A percentile compares a stretch with the other conserved stretches of the same genome.
Evolutionary conservation across 306 rosid species (phyloP).

Genomic region (Luffa acutangula): DNA sequence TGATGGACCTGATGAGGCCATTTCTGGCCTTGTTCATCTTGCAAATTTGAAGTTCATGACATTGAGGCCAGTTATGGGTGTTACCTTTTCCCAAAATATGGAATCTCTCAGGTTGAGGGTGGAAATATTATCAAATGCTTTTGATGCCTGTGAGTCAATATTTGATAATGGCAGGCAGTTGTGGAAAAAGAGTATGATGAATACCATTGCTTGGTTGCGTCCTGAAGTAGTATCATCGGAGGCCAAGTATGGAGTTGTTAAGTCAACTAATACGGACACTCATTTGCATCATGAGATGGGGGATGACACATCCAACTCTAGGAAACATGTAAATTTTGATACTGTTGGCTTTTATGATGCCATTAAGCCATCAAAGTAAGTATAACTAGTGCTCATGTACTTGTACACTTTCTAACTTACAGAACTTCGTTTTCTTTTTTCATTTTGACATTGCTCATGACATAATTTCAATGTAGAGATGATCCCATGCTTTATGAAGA

Average conservation of each 20-base stretch:
- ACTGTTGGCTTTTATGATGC: slow-evolving; percentile 80
- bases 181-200: slow-evolving; percentile 91
- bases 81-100: slow-evolving; percentile 28
- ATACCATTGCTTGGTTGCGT: slow-evolving; percentile 77
- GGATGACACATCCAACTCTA: slow-evolving; percentile 19
- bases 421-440: not conserved
- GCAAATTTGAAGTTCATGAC: slow-evolving; percentile 62
- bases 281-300: slow-evolving; percentile 25
- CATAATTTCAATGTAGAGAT: slow-evolving; percentile 31
- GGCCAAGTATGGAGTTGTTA: slow-evolving; percentile 47
- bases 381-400: slow-evolving; percentile 13
- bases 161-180: slow-evolving; percentile 54
- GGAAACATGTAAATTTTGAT: slow-evolving; percentile 45
- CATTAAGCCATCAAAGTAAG: slow-evolving; percentile 91
- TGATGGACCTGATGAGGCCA: slow-evolving; percentile 84
- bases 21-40: slow-evolving; percentile 75
- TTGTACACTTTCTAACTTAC: not conserved
- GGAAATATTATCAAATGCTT: slow-evolving; percentile 50
- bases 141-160: slow-evolving; percentile 71
- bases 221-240: slow-evolving; percentile 77
- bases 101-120: slow-evolving; percentile 61
- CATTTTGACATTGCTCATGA: not conserved
- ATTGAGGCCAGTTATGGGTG: slow-evolving; percentile 49
- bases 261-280: slow-evolving; percentile 37
- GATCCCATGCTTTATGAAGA: slow-evolving; percentile 67